phyloP scores from a whole-genome alignment of 805 yeast species.

The Brettanomyces sp. region DNA sequence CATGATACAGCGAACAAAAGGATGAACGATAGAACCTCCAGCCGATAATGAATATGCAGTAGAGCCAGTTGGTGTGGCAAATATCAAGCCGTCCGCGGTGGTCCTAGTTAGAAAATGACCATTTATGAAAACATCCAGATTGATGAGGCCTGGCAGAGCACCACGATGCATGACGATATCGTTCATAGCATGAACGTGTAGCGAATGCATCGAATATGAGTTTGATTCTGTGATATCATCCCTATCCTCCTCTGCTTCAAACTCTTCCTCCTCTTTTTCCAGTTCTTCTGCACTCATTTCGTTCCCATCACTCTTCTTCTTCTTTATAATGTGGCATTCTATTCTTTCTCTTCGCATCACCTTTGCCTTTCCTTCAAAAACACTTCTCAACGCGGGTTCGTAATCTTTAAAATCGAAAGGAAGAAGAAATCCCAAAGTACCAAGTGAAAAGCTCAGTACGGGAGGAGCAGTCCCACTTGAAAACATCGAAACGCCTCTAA shows the following conservation, averaged over 20 bases:
- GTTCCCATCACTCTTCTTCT: slow-evolving; percentile 7
- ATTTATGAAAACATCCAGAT: slow-evolving; percentile 77
- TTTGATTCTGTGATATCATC: slow-evolving; percentile 7
- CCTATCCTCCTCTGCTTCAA: slow-evolving; percentile 3
- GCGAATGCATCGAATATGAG: slow-evolving; percentile 5
- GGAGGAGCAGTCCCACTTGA: slow-evolving; percentile 75
- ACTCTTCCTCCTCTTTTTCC: neutral
- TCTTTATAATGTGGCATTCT: slow-evolving; percentile 58
- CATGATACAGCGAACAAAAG: slow-evolving; percentile 71
- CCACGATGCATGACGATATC: slow-evolving; percentile 87
- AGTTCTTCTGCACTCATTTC: slow-evolving; percentile 1
- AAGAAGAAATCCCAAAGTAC: slow-evolving; percentile 80
- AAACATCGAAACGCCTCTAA: slow-evolving; percentile 75
- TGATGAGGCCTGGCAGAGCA: slow-evolving; percentile 73
- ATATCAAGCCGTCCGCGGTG: slow-evolving; percentile 81
- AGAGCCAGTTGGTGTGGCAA: slow-evolving; percentile 90
- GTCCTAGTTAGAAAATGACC: slow-evolving; percentile 81
- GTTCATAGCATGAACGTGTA: slow-evolving; percentile 76
- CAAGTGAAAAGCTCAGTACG: slow-evolving; percentile 77
- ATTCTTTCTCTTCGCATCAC: slow-evolving; percentile 72
- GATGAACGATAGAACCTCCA: slow-evolving; percentile 91
- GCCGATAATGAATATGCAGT: slow-evolving; percentile 86
- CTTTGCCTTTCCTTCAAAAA: slow-evolving; percentile 58
- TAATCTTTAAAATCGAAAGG: slow-evolving; percentile 75
- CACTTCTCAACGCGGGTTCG: slow-evolving; percentile 50